Percentiles rank a stretch among this genome's conserved stretches.
These are phyloP conservation scores for Colletotrichum lupini DNA, from an alignment of 2,329 filamentous ascomycete species.

Conservation along the genomic window DNA sequence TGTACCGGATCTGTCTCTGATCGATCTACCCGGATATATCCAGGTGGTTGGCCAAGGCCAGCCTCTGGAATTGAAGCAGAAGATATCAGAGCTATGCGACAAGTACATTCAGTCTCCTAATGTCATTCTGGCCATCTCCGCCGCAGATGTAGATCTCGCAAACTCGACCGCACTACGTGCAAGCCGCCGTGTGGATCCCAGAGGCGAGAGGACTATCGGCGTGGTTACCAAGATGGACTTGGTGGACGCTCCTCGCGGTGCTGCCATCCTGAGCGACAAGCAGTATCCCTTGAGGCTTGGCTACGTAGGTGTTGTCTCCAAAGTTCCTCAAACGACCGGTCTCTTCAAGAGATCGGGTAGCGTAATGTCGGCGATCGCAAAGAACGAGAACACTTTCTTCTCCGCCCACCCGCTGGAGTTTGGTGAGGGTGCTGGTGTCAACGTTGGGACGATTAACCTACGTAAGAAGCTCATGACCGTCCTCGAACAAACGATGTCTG, in stretches of 20 bases:
- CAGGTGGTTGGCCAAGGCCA: slow-evolving; percentile 94
- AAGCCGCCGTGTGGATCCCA: slow-evolving; percentile 89
- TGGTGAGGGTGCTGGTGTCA: slow-evolving; percentile 76
- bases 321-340: slow-evolving; percentile 75
- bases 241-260: slow-evolving; percentile 84
- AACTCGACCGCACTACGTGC: slow-evolving; percentile 94
- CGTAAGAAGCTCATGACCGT: slow-evolving; percentile 98
- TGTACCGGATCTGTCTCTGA: slow-evolving; percentile 93
- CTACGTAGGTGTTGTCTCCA: slow-evolving; percentile 94
- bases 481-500: slow-evolving; percentile 96
- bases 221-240: slow-evolving; percentile 99
- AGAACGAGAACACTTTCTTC: slow-evolving; percentile 91
- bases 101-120: slow-evolving; percentile 98
- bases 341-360: slow-evolving; percentile 88
- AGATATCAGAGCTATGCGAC: slow-evolving; percentile 95
- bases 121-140: slow-evolving; percentile 96
- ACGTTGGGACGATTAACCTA: slow-evolving; percentile 85
- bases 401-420: slow-evolving; percentile 85
- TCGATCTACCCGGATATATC: slow-evolving; percentile 97
- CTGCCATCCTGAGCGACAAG: slow-evolving; percentile 82
- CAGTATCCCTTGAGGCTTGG: slow-evolving; percentile 96
- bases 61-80: slow-evolving; percentile 90
- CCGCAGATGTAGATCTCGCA: slow-evolving; percentile 95
- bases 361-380: slow-evolving; percentile 82
- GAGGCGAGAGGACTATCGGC: slow-evolving; percentile 95